Percentiles rank a stretch among this genome's conserved stretches.
phyloP scores from a whole-genome alignment of 495 filamentous ascomycete species.

The Hapsidospora chrysogenum region DNA sequence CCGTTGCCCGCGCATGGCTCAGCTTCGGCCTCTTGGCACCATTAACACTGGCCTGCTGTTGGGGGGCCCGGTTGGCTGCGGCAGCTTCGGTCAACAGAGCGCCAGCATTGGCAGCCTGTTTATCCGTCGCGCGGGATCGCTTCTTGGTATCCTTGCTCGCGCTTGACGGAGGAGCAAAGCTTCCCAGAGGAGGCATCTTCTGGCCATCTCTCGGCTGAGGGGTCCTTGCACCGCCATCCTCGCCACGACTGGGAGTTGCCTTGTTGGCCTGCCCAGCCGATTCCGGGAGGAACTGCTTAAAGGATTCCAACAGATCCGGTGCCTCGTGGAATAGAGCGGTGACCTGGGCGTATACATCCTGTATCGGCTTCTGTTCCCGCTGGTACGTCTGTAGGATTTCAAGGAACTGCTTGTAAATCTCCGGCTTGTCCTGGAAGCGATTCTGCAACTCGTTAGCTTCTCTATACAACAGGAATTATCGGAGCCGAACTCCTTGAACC shows the following conservation, averaged over 20 bases:
- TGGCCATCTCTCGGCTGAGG: slow-evolving; percentile 33
- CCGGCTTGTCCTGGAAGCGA: slow-evolving; percentile 83
- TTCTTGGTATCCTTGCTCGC: slow-evolving; percentile 70
- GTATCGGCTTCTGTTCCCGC: slow-evolving; percentile 92
- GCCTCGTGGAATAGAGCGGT: slow-evolving; percentile 85
- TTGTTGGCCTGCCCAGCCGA: slow-evolving; percentile 85
- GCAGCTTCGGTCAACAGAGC: slow-evolving; percentile 16
- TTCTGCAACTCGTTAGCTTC: slow-evolving; percentile 39
- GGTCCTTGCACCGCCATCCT: slow-evolving; percentile 40
- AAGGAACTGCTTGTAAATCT: slow-evolving; percentile 98
- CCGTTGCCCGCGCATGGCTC: slow-evolving; percentile 39
- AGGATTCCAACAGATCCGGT: slow-evolving; percentile 94
- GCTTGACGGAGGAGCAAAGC: slow-evolving; percentile 74
- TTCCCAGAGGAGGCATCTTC: slow-evolving; percentile 85
- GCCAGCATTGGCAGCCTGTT: slow-evolving; percentile 13
- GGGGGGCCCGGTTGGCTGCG: slow-evolving; percentile 16
- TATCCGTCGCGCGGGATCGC: slow-evolving; percentile 25
- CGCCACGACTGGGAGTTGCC: slow-evolving; percentile 48
- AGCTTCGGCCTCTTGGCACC: slow-evolving; percentile 45
- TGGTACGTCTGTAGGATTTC: slow-evolving; percentile 99
- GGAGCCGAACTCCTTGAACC: slow-evolving; percentile 5
- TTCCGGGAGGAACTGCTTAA: slow-evolving; percentile 97
- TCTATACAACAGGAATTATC: neutral
- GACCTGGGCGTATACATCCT: slow-evolving; percentile 96
- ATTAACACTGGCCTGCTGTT: slow-evolving; percentile 11